Evolutionary conservation across 208 protist genomes (phyloP).

Genomic region (Entamoeba moshkovskii): DNA sequence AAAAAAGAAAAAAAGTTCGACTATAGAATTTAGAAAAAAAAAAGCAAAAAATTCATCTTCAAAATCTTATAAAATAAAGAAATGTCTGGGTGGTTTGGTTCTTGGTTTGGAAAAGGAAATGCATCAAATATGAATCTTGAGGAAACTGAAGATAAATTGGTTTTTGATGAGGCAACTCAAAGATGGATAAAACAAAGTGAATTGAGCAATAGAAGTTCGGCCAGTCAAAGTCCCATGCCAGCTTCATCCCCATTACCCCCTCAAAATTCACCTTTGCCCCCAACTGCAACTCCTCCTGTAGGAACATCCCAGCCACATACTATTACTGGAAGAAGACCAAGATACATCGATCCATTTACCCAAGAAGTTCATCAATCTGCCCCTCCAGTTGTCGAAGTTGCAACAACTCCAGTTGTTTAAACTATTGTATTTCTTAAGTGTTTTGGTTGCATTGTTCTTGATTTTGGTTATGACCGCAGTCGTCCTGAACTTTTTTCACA

Average conservation of each 20-base stretch:
- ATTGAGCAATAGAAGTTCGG: not conserved
- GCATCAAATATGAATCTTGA: not conserved
- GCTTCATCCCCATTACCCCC: not conserved
- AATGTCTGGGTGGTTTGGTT: not conserved
- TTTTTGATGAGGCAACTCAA: not conserved
- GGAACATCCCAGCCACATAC: not conserved
- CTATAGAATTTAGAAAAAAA: too few relatives aligned
- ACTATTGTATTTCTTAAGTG: not conserved
- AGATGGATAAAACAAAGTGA: not conserved
- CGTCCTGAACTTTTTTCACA: too few relatives aligned
- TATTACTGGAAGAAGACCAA: not conserved
- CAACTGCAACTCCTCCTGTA: not conserved
- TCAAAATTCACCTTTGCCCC: not conserved
- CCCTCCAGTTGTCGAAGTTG: not conserved
- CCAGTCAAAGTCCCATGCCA: not conserved
- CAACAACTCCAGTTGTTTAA: not conserved
- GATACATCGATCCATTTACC: not conserved
- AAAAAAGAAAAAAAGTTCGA: too few relatives aligned
- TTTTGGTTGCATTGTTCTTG: too few relatives aligned
- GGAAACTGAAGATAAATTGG: not conserved
- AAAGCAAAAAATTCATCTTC: too few relatives aligned
- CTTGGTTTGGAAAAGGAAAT: not conserved
- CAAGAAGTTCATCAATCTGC: not conserved
- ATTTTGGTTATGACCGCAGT: too few relatives aligned
- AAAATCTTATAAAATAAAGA: too few relatives aligned